Percentiles rank a stretch among this genome's conserved stretches.
Conservation (phyloP, 495 filamentous ascomycete genomes). For the Parachaetomium inaequale region DNA sequence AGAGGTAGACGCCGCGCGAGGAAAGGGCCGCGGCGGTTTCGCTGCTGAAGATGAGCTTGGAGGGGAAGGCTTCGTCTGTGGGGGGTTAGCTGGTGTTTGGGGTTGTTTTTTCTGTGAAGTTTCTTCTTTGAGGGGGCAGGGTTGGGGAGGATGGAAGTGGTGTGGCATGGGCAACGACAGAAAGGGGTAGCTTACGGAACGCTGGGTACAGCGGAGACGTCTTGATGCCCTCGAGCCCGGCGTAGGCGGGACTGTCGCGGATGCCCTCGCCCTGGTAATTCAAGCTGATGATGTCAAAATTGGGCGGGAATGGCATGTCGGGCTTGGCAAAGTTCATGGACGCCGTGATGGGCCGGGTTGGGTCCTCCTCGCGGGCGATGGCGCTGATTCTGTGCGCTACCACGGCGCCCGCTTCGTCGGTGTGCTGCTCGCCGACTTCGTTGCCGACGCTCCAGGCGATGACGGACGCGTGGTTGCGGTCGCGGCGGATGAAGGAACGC, state of each 20-base stretch:
- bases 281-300: constrained; percentile 42
- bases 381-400: constrained; percentile 31
- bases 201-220: neutral
- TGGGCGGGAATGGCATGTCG: constrained; percentile 30
- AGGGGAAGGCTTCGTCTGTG: constrained; percentile 40
- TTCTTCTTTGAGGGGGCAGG: too few species aligned
- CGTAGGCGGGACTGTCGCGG: constrained; percentile 18
- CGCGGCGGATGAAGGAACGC: constrained; percentile 43
- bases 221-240: neutral
- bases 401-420: constrained; percentile 24
- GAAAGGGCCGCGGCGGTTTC: constrained; percentile 43
- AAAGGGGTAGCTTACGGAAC: constrained; percentile 41
- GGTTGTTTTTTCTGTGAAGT: too few species aligned
- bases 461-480: constrained; percentile 51
- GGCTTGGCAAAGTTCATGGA: constrained; percentile 40
- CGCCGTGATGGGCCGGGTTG: constrained; percentile 36
- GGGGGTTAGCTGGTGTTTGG: too few species aligned
- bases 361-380: constrained; percentile 40
- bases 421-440: constrained; percentile 44
- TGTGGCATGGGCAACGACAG: too few species aligned
- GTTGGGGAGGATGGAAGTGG: too few species aligned
- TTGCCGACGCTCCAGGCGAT: constrained; percentile 50
- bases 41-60: constrained; percentile 43
- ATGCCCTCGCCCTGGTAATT: constrained; percentile 53
- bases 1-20: constrained; percentile 47